Evolutionary conservation across 2,329 filamentous ascomycete genomes (phyloP).

Genomic region (Penicillium sp.): DNA sequence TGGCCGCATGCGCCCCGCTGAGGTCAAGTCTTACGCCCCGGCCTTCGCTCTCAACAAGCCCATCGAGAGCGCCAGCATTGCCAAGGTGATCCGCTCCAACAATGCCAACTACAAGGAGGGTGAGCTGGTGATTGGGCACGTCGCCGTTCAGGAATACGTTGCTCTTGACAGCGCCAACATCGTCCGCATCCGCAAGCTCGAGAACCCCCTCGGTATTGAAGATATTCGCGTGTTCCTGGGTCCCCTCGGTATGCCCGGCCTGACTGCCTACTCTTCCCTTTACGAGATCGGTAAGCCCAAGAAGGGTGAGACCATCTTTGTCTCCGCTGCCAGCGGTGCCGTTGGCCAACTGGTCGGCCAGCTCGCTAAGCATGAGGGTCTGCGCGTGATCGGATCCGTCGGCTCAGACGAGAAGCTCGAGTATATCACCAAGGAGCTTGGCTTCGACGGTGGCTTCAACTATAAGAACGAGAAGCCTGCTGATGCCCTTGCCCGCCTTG

Average conservation of each 20-base stretch:
- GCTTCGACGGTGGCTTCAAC: constrained; percentile 78
- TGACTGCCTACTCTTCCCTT: constrained; percentile 75
- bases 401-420: constrained; percentile 80
- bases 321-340: constrained; percentile 78
- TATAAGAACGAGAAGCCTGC: constrained; percentile 79
- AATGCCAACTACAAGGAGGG: constrained; percentile 66
- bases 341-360: constrained; percentile 85
- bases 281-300: constrained; percentile 76
- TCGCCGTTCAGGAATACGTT: constrained; percentile 73
- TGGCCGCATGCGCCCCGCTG: constrained; percentile 71
- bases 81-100: constrained; percentile 73
- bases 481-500: constrained; percentile 71
- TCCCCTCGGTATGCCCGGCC: constrained; percentile 75
- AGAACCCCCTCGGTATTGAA: constrained; percentile 64
- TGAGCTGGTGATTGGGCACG: constrained; percentile 64
- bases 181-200: constrained; percentile 57
- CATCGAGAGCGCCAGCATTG: constrained; percentile 67
- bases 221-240: constrained; percentile 68
- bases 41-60: constrained; percentile 66
- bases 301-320: constrained; percentile 80
- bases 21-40: constrained; percentile 68
- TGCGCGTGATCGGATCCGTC: constrained; percentile 79
- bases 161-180: constrained; percentile 55
- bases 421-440: constrained; percentile 71
- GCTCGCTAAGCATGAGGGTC: constrained; percentile 78